Conservation (phyloP, 768 basidiomycete genomes). For the Galerina sulciceps region DNA sequence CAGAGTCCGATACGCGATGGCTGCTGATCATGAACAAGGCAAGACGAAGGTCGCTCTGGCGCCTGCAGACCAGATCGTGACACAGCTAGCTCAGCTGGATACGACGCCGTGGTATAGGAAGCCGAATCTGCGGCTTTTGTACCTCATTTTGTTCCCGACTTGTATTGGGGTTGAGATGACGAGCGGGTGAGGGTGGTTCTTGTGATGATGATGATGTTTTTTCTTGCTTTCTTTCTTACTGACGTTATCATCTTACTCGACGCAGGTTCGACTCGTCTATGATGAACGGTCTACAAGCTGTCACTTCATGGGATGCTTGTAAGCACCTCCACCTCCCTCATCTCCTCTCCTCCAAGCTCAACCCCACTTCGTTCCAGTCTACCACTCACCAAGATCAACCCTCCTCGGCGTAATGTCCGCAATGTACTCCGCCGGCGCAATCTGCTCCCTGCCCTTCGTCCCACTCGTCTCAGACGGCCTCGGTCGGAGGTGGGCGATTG, state of each 20-base stretch:
- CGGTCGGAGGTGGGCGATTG: slow-evolving; percentile 56
- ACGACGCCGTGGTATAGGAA: slow-evolving; percentile 65
- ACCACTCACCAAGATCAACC: slow-evolving; percentile 54
- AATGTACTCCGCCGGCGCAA: slow-evolving; percentile 64
- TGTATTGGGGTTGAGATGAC: slow-evolving; percentile 69
- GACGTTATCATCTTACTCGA: not conserved
- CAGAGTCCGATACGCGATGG: not conserved
- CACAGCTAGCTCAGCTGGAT: slow-evolving; percentile 51
- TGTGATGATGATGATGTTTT: not conserved
- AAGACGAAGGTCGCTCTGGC: not conserved
- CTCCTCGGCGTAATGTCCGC: slow-evolving; percentile 61
- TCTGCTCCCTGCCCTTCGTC: slow-evolving; percentile 56
- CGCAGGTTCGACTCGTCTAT: slow-evolving; percentile 61
- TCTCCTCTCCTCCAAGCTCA: not conserved
- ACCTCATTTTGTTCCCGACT: slow-evolving; percentile 61
- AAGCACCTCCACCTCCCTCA: slow-evolving; percentile 9
- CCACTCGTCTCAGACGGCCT: slow-evolving; percentile 52
- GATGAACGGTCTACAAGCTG: slow-evolving; percentile 66
- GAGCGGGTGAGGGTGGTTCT: slow-evolving; percentile 44
- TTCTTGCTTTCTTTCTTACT: no score
- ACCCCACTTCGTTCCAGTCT: slow-evolving; percentile 40
- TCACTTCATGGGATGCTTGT: slow-evolving; percentile 62
- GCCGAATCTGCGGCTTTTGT: slow-evolving; percentile 58
- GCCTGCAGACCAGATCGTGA: slow-evolving; percentile 37
- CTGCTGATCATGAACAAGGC: not conserved